phyloP scores from a whole-genome alignment of 1,139 yeast species.

The Entelexis sorbosivorans region DNA sequence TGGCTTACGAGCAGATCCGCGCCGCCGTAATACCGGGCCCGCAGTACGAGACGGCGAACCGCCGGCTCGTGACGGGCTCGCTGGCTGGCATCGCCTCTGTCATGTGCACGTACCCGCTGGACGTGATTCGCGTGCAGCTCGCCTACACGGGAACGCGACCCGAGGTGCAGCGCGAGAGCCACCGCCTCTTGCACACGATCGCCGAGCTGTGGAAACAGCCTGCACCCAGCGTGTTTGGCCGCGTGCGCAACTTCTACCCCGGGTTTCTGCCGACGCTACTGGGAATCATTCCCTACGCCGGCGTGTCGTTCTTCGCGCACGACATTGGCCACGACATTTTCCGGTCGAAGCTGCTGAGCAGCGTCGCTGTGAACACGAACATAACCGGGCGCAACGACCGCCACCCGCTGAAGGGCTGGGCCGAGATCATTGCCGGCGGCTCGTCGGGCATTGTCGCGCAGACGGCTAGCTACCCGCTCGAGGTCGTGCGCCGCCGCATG shows the following conservation, averaged over 20 bases:
- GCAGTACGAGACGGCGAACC: conserved; percentile 60
- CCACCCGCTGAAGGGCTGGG: conserved; percentile 66
- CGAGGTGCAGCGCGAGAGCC: conserved; percentile 32
- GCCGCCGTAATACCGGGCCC: conserved; percentile 64
- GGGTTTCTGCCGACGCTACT: conserved; percentile 90
- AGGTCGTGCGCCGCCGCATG: conserved; percentile 86
- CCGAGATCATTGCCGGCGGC: conserved; percentile 91
- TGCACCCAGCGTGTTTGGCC: conserved; percentile 8
- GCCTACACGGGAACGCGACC: conserved; percentile 54
- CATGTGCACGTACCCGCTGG: conserved; percentile 84
- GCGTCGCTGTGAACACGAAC: conserved; percentile 41
- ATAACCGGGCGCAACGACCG: conserved; percentile 16
- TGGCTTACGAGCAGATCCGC: conserved; percentile 91
- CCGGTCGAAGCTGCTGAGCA: conserved; percentile 44
- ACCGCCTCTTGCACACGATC: conserved; percentile 48
- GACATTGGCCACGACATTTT: conserved; percentile 81
- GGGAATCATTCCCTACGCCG: conserved; percentile 97
- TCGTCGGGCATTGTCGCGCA: conserved; percentile 89
- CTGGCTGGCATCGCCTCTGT: conserved; percentile 77
- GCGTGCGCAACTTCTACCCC: conserved; percentile 61
- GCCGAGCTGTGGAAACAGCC: conserved; percentile 49
- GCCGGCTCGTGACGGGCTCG: conserved; percentile 83
- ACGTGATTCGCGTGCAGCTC: conserved; percentile 75
- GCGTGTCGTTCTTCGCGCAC: conserved; percentile 91
- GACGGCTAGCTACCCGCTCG: conserved; percentile 95